Evolutionary conservation across 1,139 yeast genomes (phyloP), one percentile per base, ranked within the genome.

Genomic region (Suhomyces terraborum): DNA sequence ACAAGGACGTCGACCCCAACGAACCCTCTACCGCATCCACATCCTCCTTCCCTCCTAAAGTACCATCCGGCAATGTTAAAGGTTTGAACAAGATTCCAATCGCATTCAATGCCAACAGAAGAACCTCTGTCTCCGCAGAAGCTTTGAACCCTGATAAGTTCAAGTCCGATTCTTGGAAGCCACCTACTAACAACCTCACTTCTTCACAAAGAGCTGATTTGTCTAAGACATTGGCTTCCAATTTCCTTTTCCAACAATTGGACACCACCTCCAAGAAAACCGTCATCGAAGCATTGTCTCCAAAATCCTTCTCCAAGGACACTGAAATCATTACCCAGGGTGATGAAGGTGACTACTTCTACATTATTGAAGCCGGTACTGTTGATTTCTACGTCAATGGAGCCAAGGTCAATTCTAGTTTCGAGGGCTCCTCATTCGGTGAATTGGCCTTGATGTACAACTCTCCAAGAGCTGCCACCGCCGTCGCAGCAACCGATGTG

Each of bases 381-480:
- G 96, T 93, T 40, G 94, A 88, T 50, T 89, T 82, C 57, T 77
- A 76, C 52, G 91, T 86, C 35, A 80, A 88, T 58, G 91, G 84
- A 38, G 64, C 77, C 40, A 78, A 81, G 56, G 94, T 89, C 38
- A 85, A 80, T 54, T 73, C 86, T 3, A 79, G 88, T 21, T 84
- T 87, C 16, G 82, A 88, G 35, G 97, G 98, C 4, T 81, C 95
- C 6, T 84, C 95, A 33, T 93, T 93, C 66, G 98, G 98, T 56
- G 98, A 93, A 64, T 77, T 93, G 58, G 98, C 98, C 1, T 77
- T 93, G 55, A 89, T 93, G 96, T 93, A 93, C 70, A 93, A 93
- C 65, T 83, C 97, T 16, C 98, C 98, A 46, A 81, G 98, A 66
- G 98, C 98, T 6, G 98, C 98, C 13, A 89, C 98, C 1, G 98